Evolutionary conservation across 768 basidiomycete genomes (phyloP).

Genomic region (Psilocybe tampanensis): DNA sequence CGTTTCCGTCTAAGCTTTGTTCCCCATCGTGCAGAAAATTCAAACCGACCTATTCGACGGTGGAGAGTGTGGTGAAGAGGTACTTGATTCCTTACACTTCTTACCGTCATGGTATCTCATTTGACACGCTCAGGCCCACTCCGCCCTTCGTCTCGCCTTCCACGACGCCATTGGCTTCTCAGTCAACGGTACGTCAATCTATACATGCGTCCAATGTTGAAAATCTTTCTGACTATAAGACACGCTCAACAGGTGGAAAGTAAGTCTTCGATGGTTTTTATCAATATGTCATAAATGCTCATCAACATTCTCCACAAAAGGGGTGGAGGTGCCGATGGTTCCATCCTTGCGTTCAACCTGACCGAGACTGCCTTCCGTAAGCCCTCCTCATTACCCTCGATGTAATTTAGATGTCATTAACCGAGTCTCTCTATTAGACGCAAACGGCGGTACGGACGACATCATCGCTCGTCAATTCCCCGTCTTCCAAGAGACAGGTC

Average conservation of each 20-base stretch:
- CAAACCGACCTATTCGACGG: conserved; percentile 33
- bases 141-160: conserved; percentile 20
- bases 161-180: conserved; percentile 21
- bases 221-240: no score
- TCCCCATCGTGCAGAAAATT: no score
- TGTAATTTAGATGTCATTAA: no score
- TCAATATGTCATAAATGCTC: not conserved
- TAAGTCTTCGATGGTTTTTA: not conserved
- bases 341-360: conserved; percentile 27
- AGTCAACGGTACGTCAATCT: conserved; percentile 18
- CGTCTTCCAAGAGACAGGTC: conserved; percentile 15
- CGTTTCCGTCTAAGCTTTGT: no score
- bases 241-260: conserved; percentile 7
- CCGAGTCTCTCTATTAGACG: not conserved
- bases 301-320: not conserved
- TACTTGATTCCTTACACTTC: no score
- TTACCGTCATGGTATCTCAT: no score
- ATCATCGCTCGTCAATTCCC: conserved; percentile 17
- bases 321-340: conserved; percentile 34
- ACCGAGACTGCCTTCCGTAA: conserved; percentile 25
- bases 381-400: conserved; percentile 2
- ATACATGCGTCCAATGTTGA: no score
- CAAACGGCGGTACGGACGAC: conserved; percentile 13
- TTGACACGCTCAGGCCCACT: no score
- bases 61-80: conserved; percentile 34